Percentiles rank a stretch among this genome's conserved stretches.
Conservation (phyloP, 2,329 filamentous ascomycete species). For the Penicillium janthinellum region DNA sequence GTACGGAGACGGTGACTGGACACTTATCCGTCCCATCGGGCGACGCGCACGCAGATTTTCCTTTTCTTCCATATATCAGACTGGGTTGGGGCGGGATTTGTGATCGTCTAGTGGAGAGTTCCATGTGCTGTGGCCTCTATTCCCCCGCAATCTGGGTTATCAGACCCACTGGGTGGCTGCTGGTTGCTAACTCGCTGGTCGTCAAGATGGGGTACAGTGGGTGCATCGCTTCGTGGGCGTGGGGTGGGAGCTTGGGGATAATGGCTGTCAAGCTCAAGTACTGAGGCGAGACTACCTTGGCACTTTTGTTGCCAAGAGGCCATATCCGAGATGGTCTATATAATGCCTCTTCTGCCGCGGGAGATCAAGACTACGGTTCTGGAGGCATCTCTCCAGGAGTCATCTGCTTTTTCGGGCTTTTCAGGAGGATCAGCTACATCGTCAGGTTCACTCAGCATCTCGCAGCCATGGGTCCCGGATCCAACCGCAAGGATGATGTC, state of each 20-base stretch:
- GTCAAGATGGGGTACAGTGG: conserved; percentile 14
- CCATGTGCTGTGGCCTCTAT: background rate
- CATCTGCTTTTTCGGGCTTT: background rate
- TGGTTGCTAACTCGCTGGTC: background rate
- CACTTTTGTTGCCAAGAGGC: conserved; percentile 3
- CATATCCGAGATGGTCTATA: conserved; percentile 9
- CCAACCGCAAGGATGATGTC: conserved; percentile 14
- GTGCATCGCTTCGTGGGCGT: too few relatives aligned
- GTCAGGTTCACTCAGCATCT: background rate
- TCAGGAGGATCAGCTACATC: background rate
- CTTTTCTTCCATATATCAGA: background rate
- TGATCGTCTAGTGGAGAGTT: background rate
- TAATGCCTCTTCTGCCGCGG: background rate
- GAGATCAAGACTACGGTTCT: background rate
- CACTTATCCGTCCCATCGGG: background rate
- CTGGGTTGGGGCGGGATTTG: background rate
- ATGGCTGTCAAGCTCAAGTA: background rate
- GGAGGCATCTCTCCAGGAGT: background rate
- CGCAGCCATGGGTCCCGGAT: conserved; percentile 8
- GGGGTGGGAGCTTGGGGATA: background rate
- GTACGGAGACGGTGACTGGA: background rate
- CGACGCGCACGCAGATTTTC: background rate
- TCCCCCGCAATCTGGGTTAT: conserved; percentile 12
- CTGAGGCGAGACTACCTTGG: background rate
- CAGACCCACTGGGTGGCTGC: background rate